phyloP scores from a whole-genome alignment of 108 stramenopile genomes.

The Skeletonema costatum region DNA sequence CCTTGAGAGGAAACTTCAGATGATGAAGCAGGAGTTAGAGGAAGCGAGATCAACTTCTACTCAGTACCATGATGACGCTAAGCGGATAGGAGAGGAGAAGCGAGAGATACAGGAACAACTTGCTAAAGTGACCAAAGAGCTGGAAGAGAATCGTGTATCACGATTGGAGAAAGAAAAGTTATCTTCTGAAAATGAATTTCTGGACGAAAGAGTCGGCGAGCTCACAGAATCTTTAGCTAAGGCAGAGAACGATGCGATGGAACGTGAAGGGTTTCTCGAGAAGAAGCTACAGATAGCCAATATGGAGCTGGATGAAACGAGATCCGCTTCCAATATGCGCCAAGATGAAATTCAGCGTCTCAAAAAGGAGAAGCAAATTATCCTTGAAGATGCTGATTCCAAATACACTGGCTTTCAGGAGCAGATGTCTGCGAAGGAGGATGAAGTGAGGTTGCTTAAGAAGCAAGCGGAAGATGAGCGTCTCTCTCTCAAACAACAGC shows the following conservation, averaged over 20 bases:
- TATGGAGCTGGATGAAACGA: background rate
- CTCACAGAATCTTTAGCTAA: background rate
- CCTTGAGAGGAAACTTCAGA: background rate
- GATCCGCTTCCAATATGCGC: background rate
- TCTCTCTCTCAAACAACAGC: background rate
- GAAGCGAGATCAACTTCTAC: background rate
- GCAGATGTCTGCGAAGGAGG: slow-evolving; percentile 3
- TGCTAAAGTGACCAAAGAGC: background rate
- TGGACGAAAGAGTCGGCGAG: background rate
- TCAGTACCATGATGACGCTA: background rate
- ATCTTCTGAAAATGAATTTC: background rate
- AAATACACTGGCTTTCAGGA: slow-evolving; percentile 4
- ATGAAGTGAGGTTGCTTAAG: background rate
- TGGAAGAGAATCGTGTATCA: background rate
- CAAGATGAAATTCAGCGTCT: slow-evolving; percentile 1
- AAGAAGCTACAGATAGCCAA: background rate
- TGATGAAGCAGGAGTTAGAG: background rate
- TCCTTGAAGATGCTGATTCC: background rate
- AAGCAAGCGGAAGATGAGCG: background rate
- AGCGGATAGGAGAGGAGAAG: background rate
- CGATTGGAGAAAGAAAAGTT: background rate
- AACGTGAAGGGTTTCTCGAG: background rate
- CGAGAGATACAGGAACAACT: background rate
- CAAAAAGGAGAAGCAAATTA: slow-evolving; percentile 3
- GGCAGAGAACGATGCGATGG: background rate